Evolutionary conservation across 768 basidiomycete genomes (phyloP), one percentile per base, ranked within the genome.

Genomic region (Pleurotus giganteus): DNA sequence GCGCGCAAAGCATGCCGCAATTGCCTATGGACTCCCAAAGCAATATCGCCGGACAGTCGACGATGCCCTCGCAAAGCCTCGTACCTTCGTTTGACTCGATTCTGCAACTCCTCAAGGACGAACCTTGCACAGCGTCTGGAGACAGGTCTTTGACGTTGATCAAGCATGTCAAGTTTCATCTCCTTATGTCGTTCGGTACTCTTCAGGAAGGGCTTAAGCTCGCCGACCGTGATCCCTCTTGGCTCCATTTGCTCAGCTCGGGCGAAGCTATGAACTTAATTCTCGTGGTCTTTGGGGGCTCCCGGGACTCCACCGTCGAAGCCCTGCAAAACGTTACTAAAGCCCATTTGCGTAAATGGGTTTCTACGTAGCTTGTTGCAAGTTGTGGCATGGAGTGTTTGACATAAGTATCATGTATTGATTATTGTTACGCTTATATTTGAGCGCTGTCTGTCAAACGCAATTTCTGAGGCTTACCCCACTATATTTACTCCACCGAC

Each of bases 161-260:
- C 26, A 44, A 58, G 55, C 71, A 66, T 46, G 59, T 65, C 55
- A 79, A 77, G 63, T 77, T 72, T 47, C 61, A 66, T 17, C 67
- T 78, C 42, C 58, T 78, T 29, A 45, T 65, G 57, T 71, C 77
- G 7, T 78, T 72, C 46, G 71, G 69, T 17, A 66, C 65, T 37
- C 59, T 78, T 23, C 75, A 69, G 47, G 56, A 52, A 6, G 41
- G 69, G 46, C 56, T 60, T 24, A 39, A 64, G n/a, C 53, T 60
- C 2, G 58, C 41, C 3, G 66, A 68, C 32, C 66, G 56, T 57
- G 74, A 78, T 43, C 27, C 41, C 5, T 69, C 70, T 17, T 78
- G 76, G 76, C 57, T 57, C 32, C 51, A 63, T 24, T 59, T 61
- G 39, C 46, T 71, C 13, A 55, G 56, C n/a, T 57, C 61, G 32